A percentile compares a stretch with the other conserved stretches of the same genome.
Conservation (phyloP, 2,329 filamentous ascomycete species). For the Xylariaceae sp. region DNA sequence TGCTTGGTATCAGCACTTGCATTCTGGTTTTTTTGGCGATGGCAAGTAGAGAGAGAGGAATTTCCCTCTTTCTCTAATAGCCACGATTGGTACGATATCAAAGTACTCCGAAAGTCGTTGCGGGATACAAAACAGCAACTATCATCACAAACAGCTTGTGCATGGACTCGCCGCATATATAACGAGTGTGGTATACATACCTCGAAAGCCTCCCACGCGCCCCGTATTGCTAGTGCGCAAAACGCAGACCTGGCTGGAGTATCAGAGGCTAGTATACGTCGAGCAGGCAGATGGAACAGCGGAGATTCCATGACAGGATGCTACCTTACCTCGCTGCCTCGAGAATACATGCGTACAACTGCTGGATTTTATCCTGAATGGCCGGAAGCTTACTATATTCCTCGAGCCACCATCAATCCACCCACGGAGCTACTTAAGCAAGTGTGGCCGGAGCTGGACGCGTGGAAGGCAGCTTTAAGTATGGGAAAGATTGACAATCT, state of each 20-base stretch:
- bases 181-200: neutral
- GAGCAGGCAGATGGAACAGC: neutral
- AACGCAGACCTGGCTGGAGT: neutral
- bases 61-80: neutral
- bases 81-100: neutral
- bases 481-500: neutral
- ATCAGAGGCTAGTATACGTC: neutral
- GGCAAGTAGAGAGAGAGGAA: neutral
- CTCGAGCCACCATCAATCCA: neutral
- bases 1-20: neutral
- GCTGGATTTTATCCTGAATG: neutral
- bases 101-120: neutral
- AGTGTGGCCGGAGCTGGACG: neutral
- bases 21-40: constrained; percentile 2
- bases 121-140: neutral
- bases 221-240: neutral
- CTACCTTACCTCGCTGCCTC: neutral
- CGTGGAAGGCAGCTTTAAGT: neutral
- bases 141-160: neutral
- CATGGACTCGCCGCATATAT: neutral
- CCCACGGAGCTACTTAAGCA: neutral
- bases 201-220: neutral
- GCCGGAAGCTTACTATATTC: neutral
- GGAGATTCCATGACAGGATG: neutral
- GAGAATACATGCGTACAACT: neutral